phyloP scores from a whole-genome alignment of 352 stramenopile genomes.

The Pythium phragmiticola region DNA sequence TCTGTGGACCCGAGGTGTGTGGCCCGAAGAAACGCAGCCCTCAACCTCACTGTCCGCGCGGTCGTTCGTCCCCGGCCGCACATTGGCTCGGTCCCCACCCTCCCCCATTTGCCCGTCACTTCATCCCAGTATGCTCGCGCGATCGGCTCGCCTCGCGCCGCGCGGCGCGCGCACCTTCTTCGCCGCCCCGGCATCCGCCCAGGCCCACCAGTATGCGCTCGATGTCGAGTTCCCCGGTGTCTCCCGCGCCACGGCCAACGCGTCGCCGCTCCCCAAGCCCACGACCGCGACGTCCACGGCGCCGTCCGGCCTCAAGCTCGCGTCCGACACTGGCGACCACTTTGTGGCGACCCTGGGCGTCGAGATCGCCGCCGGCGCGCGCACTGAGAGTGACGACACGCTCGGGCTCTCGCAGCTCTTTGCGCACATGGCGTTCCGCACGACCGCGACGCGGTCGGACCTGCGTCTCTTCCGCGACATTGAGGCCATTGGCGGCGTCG shows the following conservation, averaged over 20 bases:
- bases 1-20: conserved; percentile 4
- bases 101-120: neutral
- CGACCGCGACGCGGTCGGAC: conserved; percentile 70
- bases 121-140: conserved; percentile 25
- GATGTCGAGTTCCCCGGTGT: conserved; percentile 63
- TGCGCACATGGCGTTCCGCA: conserved; percentile 82
- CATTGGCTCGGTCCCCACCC: conserved; percentile 1
- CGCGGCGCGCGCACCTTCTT: conserved; percentile 58
- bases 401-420: conserved; percentile 78
- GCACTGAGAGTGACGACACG: conserved; percentile 68
- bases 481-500: conserved; percentile 71
- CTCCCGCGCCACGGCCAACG: conserved; percentile 37
- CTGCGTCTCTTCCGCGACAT: conserved; percentile 81
- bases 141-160: conserved; percentile 26
- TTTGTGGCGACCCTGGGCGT: conserved; percentile 66
- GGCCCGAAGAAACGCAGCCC: conserved; percentile 21
- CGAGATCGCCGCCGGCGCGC: conserved; percentile 56
- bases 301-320: conserved; percentile 55
- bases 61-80: conserved; percentile 1
- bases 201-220: conserved; percentile 56
- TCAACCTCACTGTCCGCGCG: neutral
- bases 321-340: conserved; percentile 48
- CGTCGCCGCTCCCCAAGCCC: conserved; percentile 23
- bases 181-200: conserved; percentile 47
- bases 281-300: conserved; percentile 37